phyloP scores from a whole-genome alignment of 164 flowering plant genomes.

The Aristolochia californica region DNA sequence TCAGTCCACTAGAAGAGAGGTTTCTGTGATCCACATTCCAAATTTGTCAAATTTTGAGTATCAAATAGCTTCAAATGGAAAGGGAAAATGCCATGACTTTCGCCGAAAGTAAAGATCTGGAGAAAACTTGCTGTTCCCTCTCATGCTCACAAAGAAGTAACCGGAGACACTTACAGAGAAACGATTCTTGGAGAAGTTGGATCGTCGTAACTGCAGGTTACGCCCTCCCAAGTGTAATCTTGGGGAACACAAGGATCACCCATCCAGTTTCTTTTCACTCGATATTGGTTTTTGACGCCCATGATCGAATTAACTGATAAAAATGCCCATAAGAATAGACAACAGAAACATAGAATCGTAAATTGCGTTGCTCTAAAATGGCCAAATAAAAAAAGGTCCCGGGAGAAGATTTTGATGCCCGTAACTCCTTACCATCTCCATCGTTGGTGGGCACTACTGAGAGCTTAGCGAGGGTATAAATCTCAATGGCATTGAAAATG shows the following conservation, averaged over 20 bases:
- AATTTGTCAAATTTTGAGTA: not conserved
- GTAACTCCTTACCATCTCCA: not conserved
- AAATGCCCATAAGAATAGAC: not conserved
- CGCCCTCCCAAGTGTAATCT: constrained; percentile 29
- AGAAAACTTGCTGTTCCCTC: not conserved
- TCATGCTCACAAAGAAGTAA: too few relatives aligned
- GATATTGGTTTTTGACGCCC: constrained; percentile 22
- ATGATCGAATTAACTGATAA: constrained; percentile 26
- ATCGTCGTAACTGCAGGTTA: constrained; percentile 22
- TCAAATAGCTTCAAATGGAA: too few relatives aligned
- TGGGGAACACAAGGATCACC: constrained; percentile 53
- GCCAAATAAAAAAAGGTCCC: too few relatives aligned
- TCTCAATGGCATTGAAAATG: constrained; percentile 37
- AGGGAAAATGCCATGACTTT: too few relatives aligned
- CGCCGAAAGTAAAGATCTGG: not conserved
- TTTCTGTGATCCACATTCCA: not conserved
- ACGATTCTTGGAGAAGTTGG: not conserved
- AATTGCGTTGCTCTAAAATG: not conserved
- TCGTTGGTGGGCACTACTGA: not conserved
- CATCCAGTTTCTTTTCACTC: constrained; percentile 30
- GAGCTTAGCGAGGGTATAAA: constrained; percentile 6
- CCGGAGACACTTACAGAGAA: not conserved
- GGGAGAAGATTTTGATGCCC: too few relatives aligned
- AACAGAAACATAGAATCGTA: not conserved
- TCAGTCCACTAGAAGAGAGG: not conserved